A percentile compares a stretch with the other conserved stretches of the same genome.
Conservation (phyloP, 805 yeast species). For the Wickerhamiella azymoides region DNA sequence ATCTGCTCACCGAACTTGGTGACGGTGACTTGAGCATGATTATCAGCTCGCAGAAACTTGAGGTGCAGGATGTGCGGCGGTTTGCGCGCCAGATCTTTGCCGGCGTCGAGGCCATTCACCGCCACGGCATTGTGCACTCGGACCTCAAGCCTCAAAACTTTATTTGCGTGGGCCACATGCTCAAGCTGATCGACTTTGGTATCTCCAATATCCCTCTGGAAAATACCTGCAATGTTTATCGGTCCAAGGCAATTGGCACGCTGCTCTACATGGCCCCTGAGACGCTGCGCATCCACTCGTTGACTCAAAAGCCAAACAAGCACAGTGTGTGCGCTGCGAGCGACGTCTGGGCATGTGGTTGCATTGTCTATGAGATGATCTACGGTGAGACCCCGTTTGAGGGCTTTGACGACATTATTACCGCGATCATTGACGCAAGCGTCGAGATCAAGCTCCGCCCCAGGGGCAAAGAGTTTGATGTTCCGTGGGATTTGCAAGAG, state of each 20-base stretch:
- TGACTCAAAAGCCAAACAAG: neutral
- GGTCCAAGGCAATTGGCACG: constrained; percentile 88
- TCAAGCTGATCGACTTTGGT: constrained; percentile 91
- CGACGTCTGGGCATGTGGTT: constrained; percentile 98
- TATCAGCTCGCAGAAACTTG: constrained; percentile 40
- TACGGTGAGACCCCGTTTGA: constrained; percentile 41
- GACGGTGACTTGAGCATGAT: constrained; percentile 81
- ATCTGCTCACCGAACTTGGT: constrained; percentile 87
- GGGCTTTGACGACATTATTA: constrained; percentile 33
- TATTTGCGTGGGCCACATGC: constrained; percentile 62
- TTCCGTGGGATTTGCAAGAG: no score
- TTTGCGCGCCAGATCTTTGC: constrained; percentile 52
- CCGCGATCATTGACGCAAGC: constrained; percentile 22
- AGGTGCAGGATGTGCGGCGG: constrained; percentile 69
- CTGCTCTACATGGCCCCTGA: constrained; percentile 99
- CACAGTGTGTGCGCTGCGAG: constrained; percentile 84
- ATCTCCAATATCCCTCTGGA: constrained; percentile 82
- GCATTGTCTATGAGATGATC: constrained; percentile 88
- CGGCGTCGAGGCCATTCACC: constrained; percentile 81
- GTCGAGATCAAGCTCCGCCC: constrained; percentile 26
- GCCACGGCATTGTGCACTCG: constrained; percentile 76
- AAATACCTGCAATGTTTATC: constrained; percentile 75
- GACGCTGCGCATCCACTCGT: constrained; percentile 52
- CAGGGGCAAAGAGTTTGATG: constrained; percentile 30
- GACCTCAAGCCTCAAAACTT: constrained; percentile 95